These are phyloP conservation scores for Hypoxylon sp. DNA, from an alignment of 2,329 filamentous ascomycete genomes.

Conservation along the genomic window DNA sequence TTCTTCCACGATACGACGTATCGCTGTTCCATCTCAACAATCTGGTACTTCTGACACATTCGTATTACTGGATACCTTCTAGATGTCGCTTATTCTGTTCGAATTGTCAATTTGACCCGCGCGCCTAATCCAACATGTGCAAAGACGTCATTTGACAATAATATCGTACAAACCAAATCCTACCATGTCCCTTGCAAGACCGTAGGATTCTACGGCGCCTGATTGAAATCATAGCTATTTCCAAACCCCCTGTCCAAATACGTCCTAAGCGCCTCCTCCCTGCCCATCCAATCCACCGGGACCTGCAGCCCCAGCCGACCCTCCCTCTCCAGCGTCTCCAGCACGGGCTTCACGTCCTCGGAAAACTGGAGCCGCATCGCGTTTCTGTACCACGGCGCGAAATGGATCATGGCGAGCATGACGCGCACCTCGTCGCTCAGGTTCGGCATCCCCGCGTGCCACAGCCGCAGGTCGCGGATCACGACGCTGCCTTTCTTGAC, in stretches of 20 bases:
- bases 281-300: constrained; percentile 64
- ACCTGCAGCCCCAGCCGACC: constrained; percentile 61
- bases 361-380: constrained; percentile 69
- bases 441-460: constrained; percentile 76
- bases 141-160: not conserved
- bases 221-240: constrained; percentile 74
- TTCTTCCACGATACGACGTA: not conserved
- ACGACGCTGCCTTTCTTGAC: constrained; percentile 70
- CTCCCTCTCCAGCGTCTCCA: constrained; percentile 57
- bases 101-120: not conserved
- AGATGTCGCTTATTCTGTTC: not conserved
- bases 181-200: not conserved
- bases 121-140: too few relatives aligned
- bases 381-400: constrained; percentile 71
- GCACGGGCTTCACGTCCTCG: constrained; percentile 62
- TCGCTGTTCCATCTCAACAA: not conserved
- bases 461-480: constrained; percentile 71
- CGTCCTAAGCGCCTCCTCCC: constrained; percentile 58
- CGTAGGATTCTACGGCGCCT: constrained; percentile 52
- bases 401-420: constrained; percentile 74
- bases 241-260: constrained; percentile 72
- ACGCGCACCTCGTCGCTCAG: constrained; percentile 63
- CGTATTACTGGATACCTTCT: too few relatives aligned
- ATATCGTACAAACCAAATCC: not conserved
- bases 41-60: too few relatives aligned